Evolutionary conservation across 176 grass and related monocot genomes (phyloP).

Genomic region (Oryza meyeriana): DNA sequence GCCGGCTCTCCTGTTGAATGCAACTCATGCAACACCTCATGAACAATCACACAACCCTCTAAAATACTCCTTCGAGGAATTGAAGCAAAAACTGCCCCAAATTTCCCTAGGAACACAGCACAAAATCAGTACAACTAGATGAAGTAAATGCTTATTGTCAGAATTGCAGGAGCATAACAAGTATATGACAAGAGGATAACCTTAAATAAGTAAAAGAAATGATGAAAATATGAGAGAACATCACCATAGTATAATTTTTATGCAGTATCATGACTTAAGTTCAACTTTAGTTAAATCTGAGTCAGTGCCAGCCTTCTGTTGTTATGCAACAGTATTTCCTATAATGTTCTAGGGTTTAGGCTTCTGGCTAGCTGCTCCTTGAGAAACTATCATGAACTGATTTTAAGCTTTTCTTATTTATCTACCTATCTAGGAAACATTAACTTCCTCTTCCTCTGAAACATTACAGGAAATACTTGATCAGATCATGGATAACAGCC

Average conservation of each 20-base stretch:
- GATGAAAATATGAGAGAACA: neutral
- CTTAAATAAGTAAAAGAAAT: neutral
- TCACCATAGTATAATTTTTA: neutral
- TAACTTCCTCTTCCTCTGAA: neutral
- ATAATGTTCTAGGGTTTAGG: neutral
- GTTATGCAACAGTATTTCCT: neutral
- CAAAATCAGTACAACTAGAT: slow-evolving; percentile 4
- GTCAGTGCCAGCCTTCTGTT: neutral
- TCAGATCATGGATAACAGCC: neutral
- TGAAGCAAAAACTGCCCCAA: slow-evolving; percentile 58
- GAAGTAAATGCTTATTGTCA: neutral
- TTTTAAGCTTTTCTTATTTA: neutral
- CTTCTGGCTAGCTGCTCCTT: neutral
- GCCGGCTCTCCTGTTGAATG: too few relatives aligned
- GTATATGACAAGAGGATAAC: neutral
- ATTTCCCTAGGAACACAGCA: slow-evolving; percentile 38
- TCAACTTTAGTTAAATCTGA: neutral
- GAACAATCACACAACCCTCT: too few relatives aligned
- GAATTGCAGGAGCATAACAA: neutral
- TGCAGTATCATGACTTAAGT: neutral
- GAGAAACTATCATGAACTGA: neutral
- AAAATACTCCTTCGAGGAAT: too few relatives aligned
- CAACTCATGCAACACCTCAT: too few relatives aligned
- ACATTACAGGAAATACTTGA: neutral
- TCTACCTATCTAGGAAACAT: neutral